Conservation (phyloP, 179 eudicot species). For the Corrigiola litoralis region DNA sequence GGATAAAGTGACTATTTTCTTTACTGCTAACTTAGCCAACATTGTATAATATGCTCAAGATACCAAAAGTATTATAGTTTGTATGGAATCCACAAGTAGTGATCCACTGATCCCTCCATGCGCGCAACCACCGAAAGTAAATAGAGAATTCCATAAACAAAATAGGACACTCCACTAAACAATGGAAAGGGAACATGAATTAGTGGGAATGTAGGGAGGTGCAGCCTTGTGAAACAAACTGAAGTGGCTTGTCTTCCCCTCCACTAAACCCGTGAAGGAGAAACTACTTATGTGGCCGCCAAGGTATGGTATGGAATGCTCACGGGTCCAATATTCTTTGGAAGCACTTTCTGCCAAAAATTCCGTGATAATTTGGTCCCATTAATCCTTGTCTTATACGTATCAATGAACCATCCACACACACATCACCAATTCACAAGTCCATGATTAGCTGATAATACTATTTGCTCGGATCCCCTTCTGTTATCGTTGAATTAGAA, state of each 20-base stretch:
- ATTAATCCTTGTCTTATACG: not conserved
- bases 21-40: no score
- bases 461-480: not conserved
- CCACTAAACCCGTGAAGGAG: not conserved
- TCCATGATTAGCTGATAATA: not conserved
- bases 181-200: not conserved
- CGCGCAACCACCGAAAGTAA: not conserved
- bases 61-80: no score
- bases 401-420: not conserved
- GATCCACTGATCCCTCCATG: no score
- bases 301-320: not conserved
- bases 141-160: not conserved
- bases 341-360: not conserved
- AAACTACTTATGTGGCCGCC: not conserved
- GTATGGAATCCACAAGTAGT: no score
- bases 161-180: not conserved
- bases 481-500: not conserved
- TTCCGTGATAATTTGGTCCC: conserved; percentile 5
- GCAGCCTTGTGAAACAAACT: not conserved
- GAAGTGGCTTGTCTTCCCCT: not conserved
- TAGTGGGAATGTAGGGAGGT: not conserved
- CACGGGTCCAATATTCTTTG: conserved; percentile 20
- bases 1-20: no score
- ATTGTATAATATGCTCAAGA: no score
- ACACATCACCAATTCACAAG: not conserved